Evolutionary conservation across 345 rosid species (phyloP), one percentile per base, ranked within the genome.

Genomic region (Camelina sativa): DNA sequence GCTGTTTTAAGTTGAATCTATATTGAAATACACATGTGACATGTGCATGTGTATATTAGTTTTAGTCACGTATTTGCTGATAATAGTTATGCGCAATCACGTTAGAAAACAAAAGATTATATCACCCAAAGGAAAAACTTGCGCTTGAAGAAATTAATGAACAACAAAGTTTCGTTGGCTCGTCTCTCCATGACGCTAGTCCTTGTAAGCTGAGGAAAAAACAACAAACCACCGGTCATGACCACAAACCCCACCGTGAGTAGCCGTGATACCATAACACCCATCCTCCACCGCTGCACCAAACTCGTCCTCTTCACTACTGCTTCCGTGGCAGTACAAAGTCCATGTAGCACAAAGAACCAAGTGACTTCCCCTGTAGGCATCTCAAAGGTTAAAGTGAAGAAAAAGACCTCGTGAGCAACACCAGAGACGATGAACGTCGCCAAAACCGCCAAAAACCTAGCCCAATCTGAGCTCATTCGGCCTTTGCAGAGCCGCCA

Each of bases 341-440:
- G 28, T 7, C 90, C 93, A 15, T 86, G 91, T 1, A 89, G 43
- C 52, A 84, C 44, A 68, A 87, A 89, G 68, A 82, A 89, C 74
- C 80, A 82, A 8, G 83, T 83, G 35, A 89, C 83, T 79, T 89
- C 91, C 85, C 95, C 79, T 7, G 91, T 84, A 19, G 91, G 91
- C n/a, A 53, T 37, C 37, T 34, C 88, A 8, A 78, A 78, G 1
- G 80, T 80, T 2, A 82, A 0, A 61, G 30, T 16, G 40, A 61
- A 61, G 16, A 61, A 19, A 15, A 85, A 1, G 10, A 80, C 16
- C 71, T 91, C 92, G 66, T 86, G 90, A 88, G 83, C 85, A 1
- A 84, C 19, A 8, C 96, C 93, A 0, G 96, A 91, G 2, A 89
- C 87, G 1, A 64, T 5, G 30, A 91, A 91, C 3, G 87, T 30